Conservation (phyloP, 192 early-diverging fungal species). For the Chytriomyces hyalinus region DNA sequence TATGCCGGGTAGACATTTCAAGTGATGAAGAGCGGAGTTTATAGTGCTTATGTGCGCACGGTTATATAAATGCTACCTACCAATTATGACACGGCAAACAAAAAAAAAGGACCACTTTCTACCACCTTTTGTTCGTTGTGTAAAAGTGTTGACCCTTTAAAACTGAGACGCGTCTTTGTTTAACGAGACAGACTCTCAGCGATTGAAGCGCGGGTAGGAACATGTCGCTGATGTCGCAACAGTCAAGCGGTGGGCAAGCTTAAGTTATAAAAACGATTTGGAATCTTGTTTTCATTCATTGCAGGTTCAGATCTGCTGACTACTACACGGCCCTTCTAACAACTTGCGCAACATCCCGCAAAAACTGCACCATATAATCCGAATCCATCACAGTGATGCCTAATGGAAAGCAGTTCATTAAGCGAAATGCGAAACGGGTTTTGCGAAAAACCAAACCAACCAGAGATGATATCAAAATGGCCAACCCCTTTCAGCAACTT, state of each 20-base stretch:
- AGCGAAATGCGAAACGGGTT: background rate
- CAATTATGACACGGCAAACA: background rate
- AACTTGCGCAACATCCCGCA: background rate
- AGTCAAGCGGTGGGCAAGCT: background rate
- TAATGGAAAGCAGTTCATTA: background rate
- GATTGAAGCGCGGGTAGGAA: background rate
- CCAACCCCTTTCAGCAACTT: slow-evolving; percentile 16
- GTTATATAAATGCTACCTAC: background rate
- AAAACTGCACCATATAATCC: background rate
- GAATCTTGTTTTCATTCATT: background rate
- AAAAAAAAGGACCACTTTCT: background rate
- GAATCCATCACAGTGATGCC: background rate
- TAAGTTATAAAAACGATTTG: background rate
- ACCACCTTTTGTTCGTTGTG: background rate
- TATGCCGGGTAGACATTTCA: background rate
- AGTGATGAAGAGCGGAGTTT: background rate
- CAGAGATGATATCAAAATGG: slow-evolving; percentile 15
- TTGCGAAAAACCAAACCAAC: background rate
- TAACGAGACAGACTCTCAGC: background rate
- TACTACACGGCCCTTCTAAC: background rate
- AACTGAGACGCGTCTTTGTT: background rate
- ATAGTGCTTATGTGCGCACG: background rate
- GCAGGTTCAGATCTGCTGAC: background rate
- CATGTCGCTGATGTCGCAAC: background rate
- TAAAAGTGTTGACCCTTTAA: background rate